Conservation (phyloP, 164 flowering plant species). For the Vitis rotundifolia region DNA sequence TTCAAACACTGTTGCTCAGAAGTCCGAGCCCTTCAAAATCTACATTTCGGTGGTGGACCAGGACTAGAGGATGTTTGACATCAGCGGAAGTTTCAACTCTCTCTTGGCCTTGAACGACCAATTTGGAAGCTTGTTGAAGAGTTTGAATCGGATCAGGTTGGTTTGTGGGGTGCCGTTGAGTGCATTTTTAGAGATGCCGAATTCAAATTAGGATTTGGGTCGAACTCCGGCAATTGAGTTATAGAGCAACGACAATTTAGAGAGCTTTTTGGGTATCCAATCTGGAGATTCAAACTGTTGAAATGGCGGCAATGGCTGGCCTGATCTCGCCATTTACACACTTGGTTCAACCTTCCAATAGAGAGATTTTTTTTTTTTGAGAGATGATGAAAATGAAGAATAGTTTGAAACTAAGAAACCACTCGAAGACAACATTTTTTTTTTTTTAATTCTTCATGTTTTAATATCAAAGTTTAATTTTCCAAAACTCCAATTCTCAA, state of each 20-base stretch:
- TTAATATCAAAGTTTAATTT: no score
- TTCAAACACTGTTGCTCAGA: neutral
- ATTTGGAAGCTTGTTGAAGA: slow-evolving; percentile 33
- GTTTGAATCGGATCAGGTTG: slow-evolving; percentile 32
- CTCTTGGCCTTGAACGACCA: slow-evolving; percentile 29
- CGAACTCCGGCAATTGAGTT: slow-evolving; percentile 24
- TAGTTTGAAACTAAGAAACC: neutral
- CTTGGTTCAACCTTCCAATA: slow-evolving; percentile 58
- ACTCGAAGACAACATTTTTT: no score
- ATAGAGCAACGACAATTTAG: slow-evolving; percentile 25
- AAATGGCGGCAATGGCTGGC: slow-evolving; percentile 53
- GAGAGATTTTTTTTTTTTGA: neutral
- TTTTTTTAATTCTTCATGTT: no score
- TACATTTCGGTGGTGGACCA: slow-evolving; percentile 21
- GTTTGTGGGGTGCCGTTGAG: slow-evolving; percentile 20
- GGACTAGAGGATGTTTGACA: slow-evolving; percentile 33
- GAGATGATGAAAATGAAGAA: slow-evolving; percentile 2
- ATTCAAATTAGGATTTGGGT: slow-evolving; percentile 18
- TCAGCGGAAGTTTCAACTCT: slow-evolving; percentile 38
- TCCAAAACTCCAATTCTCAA: no score
- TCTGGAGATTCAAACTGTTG: slow-evolving; percentile 40
- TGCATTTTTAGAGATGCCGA: slow-evolving; percentile 19
- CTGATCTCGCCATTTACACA: slow-evolving; percentile 75
- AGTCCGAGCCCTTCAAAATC: slow-evolving; percentile 15
- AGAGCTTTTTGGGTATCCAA: slow-evolving; percentile 34